Conservation (phyloP, 371 early-diverging fungal genomes). For the Globomyces sp. region DNA sequence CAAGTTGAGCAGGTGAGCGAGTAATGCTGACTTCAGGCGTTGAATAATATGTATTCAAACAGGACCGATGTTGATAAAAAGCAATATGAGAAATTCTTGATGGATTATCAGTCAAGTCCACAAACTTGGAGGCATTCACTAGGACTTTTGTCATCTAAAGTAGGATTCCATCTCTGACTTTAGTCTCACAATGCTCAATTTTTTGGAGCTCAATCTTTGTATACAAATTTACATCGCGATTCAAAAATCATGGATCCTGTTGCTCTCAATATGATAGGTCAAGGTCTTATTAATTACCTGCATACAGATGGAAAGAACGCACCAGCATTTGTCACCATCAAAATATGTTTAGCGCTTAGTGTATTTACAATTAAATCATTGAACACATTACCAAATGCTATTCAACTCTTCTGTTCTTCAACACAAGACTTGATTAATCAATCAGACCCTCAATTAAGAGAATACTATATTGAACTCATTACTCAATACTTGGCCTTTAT, state of each 20-base stretch:
- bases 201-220: constrained; percentile 14
- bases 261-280: neutral
- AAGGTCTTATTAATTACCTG: neutral
- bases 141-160: constrained; percentile 1
- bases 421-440: constrained; percentile 8
- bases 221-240: constrained; percentile 13
- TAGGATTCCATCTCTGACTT: neutral
- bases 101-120: constrained; percentile 4
- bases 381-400: constrained; percentile 2
- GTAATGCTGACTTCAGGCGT: neutral
- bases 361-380: constrained; percentile 15
- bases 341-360: constrained; percentile 6
- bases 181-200: constrained; percentile 13
- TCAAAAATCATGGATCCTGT: neutral
- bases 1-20: constrained; percentile 5
- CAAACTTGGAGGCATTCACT: neutral
- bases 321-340: constrained; percentile 13
- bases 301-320: constrained; percentile 1
- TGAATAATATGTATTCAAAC: constrained; percentile 3
- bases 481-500: constrained; percentile 9
- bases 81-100: neutral
- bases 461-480: constrained; percentile 11
- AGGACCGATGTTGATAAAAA: neutral
- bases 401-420: constrained; percentile 2
- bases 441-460: neutral